Evolutionary conservation across 768 basidiomycete species (phyloP), one percentile per base, ranked within the genome.

Genomic region (Kwoniella newhampshirensis): DNA sequence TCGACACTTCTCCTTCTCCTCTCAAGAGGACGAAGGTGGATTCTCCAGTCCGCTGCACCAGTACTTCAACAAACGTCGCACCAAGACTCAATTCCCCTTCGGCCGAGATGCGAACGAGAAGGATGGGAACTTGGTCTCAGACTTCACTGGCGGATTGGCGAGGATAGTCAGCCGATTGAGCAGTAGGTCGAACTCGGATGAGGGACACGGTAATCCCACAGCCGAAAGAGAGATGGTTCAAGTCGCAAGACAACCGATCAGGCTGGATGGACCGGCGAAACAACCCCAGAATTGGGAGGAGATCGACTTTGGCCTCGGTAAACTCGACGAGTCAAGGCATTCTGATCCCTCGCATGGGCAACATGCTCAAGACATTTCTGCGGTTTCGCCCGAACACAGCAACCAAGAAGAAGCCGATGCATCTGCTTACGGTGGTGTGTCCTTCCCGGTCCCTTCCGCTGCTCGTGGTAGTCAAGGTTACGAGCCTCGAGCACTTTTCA

Each of bases 241-340:
- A 39, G 58, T 63, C 4, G 48, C 47, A 3, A 46, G 28, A 2
- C 57, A 54, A 25, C 47, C 40, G 27, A 56, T 56, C 4, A 49
- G 46, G 7, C 49, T 56, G 26, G 32, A 26, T 13, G 54, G 46
- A 15, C 27, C 27, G 8, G 6, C 17, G 40, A 15, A 44, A 20
- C 48, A 37, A 36, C 59, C 60, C 27, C 62, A 63, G 55, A 74
- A 72, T 47, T 76, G 75, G 75, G 75, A 76, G 57, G 75, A 76
- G 43, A 75, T 76, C 54, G 75, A 76, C 57, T 76, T 76, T 55
- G 75, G 75, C 25, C 59, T 76, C 27, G 75, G 75, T 45, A 58
- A 65, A 63, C 40, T 76, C 27, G 75, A 76, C 57, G 68, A 73
- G 54, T 57, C 59, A 18, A 51, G 30, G 32, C 45, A 47, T 41